Percentiles rank a stretch among this genome's conserved stretches.
Evolutionary conservation across 371 early-diverging fungal species (phyloP).

Genomic region (Apophysomyces ossiformis): DNA sequence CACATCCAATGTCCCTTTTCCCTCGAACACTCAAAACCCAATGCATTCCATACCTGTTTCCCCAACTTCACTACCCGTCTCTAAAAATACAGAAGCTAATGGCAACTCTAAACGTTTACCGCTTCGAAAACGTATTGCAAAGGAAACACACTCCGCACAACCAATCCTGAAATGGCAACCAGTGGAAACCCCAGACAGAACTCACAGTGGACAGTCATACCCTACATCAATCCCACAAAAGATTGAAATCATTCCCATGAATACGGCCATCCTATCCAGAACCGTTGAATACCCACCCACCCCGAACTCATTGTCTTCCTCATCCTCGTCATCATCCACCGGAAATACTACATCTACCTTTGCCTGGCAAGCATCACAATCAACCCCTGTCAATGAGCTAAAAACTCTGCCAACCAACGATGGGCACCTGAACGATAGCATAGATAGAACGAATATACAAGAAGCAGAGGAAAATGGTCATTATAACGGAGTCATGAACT

Average conservation of each 20-base stretch:
- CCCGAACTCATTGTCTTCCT: conserved; percentile 1
- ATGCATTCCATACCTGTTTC: neutral
- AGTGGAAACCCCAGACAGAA: conserved; percentile 39
- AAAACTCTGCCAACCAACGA: neutral
- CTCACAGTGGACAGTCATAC: conserved; percentile 14
- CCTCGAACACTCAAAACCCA: neutral
- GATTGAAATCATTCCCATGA: conserved; percentile 9
- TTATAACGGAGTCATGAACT: neutral
- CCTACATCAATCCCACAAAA: conserved; percentile 5
- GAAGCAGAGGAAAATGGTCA: conserved; percentile 19
- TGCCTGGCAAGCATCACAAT: neutral
- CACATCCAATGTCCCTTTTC: neutral
- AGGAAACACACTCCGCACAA: conserved; percentile 14
- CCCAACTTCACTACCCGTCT: neutral
- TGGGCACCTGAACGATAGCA: conserved; percentile 9
- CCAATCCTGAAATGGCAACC: conserved; percentile 40
- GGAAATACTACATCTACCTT: neutral
- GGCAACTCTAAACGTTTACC: conserved; percentile 26
- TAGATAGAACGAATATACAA: conserved; percentile 13
- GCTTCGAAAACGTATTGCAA: conserved; percentile 33
- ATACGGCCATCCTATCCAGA: neutral
- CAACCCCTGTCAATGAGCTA: neutral
- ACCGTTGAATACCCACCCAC: conserved; percentile 6
- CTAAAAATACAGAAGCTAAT: conserved; percentile 13
- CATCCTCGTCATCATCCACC: conserved; percentile 6